A percentile compares a stretch with the other conserved stretches of the same genome.
These are phyloP conservation scores for Candida coquimbonensis DNA, from an alignment of 805 yeast genomes.

Conservation along the genomic window DNA sequence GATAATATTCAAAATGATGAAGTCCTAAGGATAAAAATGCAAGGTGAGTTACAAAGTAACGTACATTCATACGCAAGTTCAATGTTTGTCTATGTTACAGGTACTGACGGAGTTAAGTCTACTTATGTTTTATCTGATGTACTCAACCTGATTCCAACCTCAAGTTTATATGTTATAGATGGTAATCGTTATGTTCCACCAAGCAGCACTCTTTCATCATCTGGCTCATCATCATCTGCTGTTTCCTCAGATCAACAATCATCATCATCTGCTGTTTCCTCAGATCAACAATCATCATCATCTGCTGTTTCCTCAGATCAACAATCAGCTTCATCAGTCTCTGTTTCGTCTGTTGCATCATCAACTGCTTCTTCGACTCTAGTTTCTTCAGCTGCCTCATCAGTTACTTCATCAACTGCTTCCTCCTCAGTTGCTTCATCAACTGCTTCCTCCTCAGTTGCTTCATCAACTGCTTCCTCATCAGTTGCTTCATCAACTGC, in stretches of 20 bases:
- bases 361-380: background rate
- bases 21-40: background rate
- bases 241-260: too few relatives aligned
- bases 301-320: background rate
- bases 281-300: too few relatives aligned
- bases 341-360: background rate
- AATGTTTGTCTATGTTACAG: background rate
- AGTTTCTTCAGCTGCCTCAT: background rate
- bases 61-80: background rate
- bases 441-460: background rate
- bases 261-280: too few relatives aligned
- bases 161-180: background rate
- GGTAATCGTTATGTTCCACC: background rate
- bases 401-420: too few relatives aligned
- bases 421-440: background rate
- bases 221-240: background rate
- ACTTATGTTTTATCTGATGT: too few relatives aligned
- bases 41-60: too few relatives aligned
- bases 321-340: background rate
- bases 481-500: background rate
- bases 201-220: background rate
- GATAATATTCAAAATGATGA: background rate
- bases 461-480: background rate
- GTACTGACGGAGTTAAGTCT: background rate
- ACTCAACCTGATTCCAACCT: background rate